Conservation (phyloP, 2,329 filamentous ascomycete genomes). For the Neopestalotiopsis sp. region DNA sequence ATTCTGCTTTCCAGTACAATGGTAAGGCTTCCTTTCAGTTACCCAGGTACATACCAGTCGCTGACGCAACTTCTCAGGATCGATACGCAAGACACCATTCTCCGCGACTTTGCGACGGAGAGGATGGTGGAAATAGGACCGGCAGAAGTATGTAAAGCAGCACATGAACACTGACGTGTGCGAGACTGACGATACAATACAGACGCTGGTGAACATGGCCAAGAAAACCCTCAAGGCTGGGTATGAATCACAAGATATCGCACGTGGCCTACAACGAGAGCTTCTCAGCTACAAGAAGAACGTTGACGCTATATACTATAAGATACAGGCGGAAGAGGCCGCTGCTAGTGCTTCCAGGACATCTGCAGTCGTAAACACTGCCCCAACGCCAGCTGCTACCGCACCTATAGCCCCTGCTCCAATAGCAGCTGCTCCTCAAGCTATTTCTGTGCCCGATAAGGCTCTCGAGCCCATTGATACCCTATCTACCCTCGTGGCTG, state of each 20-base stretch:
- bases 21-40: slow-evolving; percentile 5
- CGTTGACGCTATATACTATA: slow-evolving; percentile 31
- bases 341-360: slow-evolving; percentile 18
- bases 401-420: background rate
- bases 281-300: slow-evolving; percentile 31
- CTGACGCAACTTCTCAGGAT: slow-evolving; percentile 34
- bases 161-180: too few relatives aligned
- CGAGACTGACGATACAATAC: background rate
- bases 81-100: slow-evolving; percentile 43
- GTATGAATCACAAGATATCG: slow-evolving; percentile 28
- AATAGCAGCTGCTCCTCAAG: background rate
- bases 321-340: slow-evolving; percentile 19
- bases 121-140: slow-evolving; percentile 46
- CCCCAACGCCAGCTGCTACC: background rate
- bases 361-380: background rate
- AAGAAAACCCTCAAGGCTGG: slow-evolving; percentile 38
- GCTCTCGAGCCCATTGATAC: slow-evolving; percentile 31
- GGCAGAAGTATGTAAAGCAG: slow-evolving; percentile 23
- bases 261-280: slow-evolving; percentile 27
- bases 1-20: slow-evolving; percentile 23
- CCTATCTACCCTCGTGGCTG: slow-evolving; percentile 35
- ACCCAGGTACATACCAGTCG: background rate
- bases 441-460: slow-evolving; percentile 8
- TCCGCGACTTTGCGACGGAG: slow-evolving; percentile 32
- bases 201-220: slow-evolving; percentile 42